Evolutionary conservation across 2,329 filamentous ascomycete species (phyloP).

Genomic region (Shiraia bambusicola): DNA sequence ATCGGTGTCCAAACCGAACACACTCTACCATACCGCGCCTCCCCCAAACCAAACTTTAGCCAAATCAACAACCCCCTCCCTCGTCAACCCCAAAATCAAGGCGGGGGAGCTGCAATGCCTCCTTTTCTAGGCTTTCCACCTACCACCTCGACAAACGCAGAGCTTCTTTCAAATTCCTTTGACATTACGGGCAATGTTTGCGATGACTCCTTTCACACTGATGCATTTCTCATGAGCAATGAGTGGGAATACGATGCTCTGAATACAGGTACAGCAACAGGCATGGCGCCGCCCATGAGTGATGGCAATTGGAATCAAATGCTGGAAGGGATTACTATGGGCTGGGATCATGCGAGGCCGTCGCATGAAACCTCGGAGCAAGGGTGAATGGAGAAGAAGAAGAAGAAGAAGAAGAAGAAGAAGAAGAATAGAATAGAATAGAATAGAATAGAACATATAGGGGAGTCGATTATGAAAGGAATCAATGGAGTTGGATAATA

Average conservation of each 20-base stretch:
- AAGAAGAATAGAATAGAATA: too few relatives aligned
- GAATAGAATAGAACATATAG: too few relatives aligned
- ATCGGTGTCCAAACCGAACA: constrained; percentile 27
- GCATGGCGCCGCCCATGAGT: constrained; percentile 37
- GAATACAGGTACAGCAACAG: constrained; percentile 23
- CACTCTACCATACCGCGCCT: constrained; percentile 33
- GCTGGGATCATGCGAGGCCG: constrained; percentile 33
- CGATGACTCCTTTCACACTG: constrained; percentile 17
- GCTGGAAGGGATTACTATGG: constrained; percentile 40
- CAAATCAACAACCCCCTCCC: constrained; percentile 1
- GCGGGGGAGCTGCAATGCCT: constrained; percentile 1
- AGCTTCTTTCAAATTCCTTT: constrained; percentile 12
- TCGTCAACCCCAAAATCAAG: neutral
- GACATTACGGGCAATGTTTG: constrained; percentile 6
- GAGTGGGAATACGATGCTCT: constrained; percentile 39
- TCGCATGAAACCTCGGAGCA: too few relatives aligned
- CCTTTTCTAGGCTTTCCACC: constrained; percentile 5
- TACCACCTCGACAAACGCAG: constrained; percentile 4
- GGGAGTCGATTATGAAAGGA: too few relatives aligned
- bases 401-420: too few relatives aligned
- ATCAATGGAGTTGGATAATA: too few relatives aligned
- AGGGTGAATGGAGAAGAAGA: too few relatives aligned
- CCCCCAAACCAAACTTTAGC: constrained; percentile 19
- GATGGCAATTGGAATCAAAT: constrained; percentile 41
- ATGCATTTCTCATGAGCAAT: constrained; percentile 25